Evolutionary conservation across 768 basidiomycete species (phyloP), one percentile per base, ranked within the genome.

Genomic region (Tulasnella sp.): DNA sequence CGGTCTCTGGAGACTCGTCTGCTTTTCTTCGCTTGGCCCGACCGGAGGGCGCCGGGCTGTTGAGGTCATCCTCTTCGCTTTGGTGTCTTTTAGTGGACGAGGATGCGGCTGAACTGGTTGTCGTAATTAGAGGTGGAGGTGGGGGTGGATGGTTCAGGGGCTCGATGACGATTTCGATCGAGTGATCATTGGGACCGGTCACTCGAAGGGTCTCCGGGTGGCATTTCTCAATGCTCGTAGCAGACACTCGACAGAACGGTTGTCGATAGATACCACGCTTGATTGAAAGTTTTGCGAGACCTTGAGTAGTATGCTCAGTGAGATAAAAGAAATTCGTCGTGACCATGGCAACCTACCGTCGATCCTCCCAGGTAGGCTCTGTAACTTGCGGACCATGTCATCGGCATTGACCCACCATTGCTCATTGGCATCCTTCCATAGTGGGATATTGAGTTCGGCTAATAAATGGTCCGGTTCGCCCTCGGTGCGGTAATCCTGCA

Each of bases 151-250:
- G 71, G 29, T 42, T 34, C 1, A 52, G 73, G 11, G 58, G 73
- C 36, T 79, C 78, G 38, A 79, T 78, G 14, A 79, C 75, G 9
- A 79, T 71, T 58, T 79, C 78, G 22, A 79, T 76, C 31, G 78
- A 76, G 38, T 76, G 72, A 5, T 79, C 78, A 29, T 67, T 58
- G 11, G 54, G 54, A n/a, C 54, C 54, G 12, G 77, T 71, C 34
- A 79, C 74, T 52, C 78, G 74, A 15, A 79, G 71, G 29, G 42
- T 71, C 37, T 68, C 64, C 9, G 75, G 75, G 36, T 69, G 36
- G 37, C 75, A 76, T 45, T 71, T 68, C 37, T 76, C 75, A 45
- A 76, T 76, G 37, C 40, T 37, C 40, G 75, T 69, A 15, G 67
- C 45, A 8, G 75, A 70, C 19, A 76, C 25, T 40, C 75, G 75